Conservation (phyloP, 192 early-diverging fungal genomes). For the Backusella tarrabulga region DNA sequence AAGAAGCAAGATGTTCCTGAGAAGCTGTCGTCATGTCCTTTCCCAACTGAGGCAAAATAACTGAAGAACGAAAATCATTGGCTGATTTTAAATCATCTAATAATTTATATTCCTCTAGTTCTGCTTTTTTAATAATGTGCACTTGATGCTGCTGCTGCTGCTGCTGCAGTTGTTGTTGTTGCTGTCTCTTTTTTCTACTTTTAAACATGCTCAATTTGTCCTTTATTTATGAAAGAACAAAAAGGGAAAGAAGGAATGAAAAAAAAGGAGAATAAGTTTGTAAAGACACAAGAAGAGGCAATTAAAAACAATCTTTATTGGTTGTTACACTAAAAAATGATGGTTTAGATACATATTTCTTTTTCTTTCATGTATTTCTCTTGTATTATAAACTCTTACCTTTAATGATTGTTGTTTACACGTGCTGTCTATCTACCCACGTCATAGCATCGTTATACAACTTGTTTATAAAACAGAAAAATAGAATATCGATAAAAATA, state of each 20-base stretch:
- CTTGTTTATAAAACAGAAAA: neutral
- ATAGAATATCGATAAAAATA: neutral
- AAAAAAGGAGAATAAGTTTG: neutral
- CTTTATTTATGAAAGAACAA: neutral
- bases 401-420: neutral
- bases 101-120: neutral
- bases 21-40: neutral
- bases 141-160: neutral
- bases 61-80: constrained; percentile 18
- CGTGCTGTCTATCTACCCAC: neutral
- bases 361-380: neutral
- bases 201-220: constrained; percentile 11
- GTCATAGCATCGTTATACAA: neutral
- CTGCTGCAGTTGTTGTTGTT: neutral
- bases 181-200: constrained; percentile 20
- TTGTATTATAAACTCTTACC: neutral
- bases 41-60: constrained; percentile 12
- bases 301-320: neutral
- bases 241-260: neutral
- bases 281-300: neutral
- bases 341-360: neutral
- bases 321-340: neutral
- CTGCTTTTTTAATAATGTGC: neutral
- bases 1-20: constrained; percentile 7
- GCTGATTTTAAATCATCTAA: constrained; percentile 14